Conservation (phyloP, 441 rosid species). For the Syzygium syzygioides region DNA sequence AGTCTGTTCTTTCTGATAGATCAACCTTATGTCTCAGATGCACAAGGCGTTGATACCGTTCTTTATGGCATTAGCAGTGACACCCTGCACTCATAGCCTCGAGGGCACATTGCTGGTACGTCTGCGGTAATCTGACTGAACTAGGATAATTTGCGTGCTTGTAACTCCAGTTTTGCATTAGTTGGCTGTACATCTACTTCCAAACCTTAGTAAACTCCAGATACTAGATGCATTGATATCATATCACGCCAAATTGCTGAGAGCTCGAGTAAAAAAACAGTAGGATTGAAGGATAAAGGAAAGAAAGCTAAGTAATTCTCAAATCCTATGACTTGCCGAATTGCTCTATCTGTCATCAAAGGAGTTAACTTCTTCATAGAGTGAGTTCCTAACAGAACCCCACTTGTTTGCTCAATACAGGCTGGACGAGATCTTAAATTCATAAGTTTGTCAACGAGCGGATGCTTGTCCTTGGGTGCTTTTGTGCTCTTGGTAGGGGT, state of each 20-base stretch:
- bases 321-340: not conserved
- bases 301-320: not conserved
- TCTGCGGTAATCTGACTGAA: not conserved
- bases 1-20: not conserved
- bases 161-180: not conserved
- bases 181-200: not conserved
- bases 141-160: not conserved
- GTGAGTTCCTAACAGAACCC: not conserved
- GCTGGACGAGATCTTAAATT: constrained; percentile 2
- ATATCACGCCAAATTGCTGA: not conserved
- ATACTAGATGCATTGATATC: not conserved
- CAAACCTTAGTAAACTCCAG: not conserved
- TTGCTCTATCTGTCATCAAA: not conserved
- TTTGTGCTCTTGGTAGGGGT: not conserved
- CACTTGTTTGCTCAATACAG: not conserved
- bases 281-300: not conserved
- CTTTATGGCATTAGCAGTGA: constrained; percentile 7
- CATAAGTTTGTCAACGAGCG: not conserved
- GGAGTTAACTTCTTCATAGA: not conserved
- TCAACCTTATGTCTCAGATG: not conserved
- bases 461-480: not conserved
- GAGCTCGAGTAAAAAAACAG: not conserved
- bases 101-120: constrained; percentile 8
- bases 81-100: constrained; percentile 6
- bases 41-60: constrained; percentile 7